Evolutionary conservation across 2,329 filamentous ascomycete genomes (phyloP), one percentile per base, ranked within the genome.

Genomic region (Knoxdaviesia capensis): DNA sequence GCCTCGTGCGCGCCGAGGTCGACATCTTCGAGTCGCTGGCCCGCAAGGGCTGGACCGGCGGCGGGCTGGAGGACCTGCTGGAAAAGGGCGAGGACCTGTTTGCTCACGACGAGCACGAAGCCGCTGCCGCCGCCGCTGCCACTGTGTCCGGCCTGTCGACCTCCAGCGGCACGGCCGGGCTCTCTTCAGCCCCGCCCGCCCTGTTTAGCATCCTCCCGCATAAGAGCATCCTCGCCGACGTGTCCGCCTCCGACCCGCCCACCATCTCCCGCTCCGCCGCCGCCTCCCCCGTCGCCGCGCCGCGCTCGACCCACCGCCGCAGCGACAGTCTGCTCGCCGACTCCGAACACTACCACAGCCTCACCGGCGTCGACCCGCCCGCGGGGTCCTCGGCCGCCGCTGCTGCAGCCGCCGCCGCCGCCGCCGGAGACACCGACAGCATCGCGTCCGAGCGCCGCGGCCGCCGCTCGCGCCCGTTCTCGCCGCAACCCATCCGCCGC

Each of bases 11-110:
- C 11, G 76, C 76, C 43, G 76, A 80, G 57, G 71, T 80, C 20
- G 76, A 80, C 55, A 80, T 80, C 31, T 79, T 78, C 44, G 76
- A 80, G 59, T 64, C 69, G 29, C 58, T 80, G 29, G 75, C 76
- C 20, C 60, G 74, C 45, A 80, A 80, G 51, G 76, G 76, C 6
- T 80, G 75, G 76, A 69, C 61, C 20, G 76, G 76, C 34, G 76
- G 75, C 31, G 76, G 76, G 0, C 58, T 80, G 31, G 76, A 80
- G 45, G 75, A 79, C 33, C 56, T 80, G 4, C 59, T 80, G 3
- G 75, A 80, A 45, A 71, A 68, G 51, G 76, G 74, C 6, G 63
- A 65, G 34, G 76, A 80, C 51, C 56, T 79, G 11, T 76, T 77
- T 45, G 69, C 69, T 3, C 59, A 52, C 3, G 61, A 63, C 10